Evolutionary conservation across 768 basidiomycete genomes (phyloP).

Genomic region (Fibroporia radiculosa): DNA sequence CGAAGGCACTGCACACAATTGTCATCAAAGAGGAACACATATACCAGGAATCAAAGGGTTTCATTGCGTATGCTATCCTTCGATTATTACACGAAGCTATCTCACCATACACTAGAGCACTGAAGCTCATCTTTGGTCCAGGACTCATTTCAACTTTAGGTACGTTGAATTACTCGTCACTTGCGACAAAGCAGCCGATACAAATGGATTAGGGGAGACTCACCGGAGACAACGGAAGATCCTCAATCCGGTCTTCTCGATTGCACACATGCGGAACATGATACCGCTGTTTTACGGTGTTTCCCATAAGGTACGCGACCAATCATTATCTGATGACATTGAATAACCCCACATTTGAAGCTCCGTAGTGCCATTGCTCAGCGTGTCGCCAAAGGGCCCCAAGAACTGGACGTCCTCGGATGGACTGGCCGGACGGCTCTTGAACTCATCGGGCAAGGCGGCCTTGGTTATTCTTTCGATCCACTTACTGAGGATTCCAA

Average conservation of each 20-base stretch:
- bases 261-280: constrained; percentile 13
- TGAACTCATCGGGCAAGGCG: constrained; percentile 39
- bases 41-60: constrained; percentile 6
- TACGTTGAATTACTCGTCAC: constrained; percentile 2
- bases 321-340: not conserved
- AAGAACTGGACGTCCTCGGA: constrained; percentile 18
- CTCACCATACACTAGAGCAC: not conserved
- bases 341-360: constrained; percentile 1
- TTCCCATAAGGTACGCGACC: constrained; percentile 5
- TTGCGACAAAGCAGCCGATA: not conserved
- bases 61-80: not conserved
- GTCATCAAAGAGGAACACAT: constrained; percentile 11
- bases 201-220: constrained; percentile 6
- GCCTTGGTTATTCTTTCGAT: constrained; percentile 34
- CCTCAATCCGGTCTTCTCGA: constrained; percentile 15
- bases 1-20: constrained; percentile 12
- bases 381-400: not conserved
- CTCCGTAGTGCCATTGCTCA: constrained; percentile 9
- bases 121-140: constrained; percentile 30
- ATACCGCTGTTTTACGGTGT: constrained; percentile 13
- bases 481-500: constrained; percentile 20
- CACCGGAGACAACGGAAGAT: constrained; percentile 24
- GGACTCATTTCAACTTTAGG: constrained; percentile 30
- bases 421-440: constrained; percentile 22
- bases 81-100: no score